Percentiles rank a stretch among this genome's conserved stretches.
Evolutionary conservation across 129 eudicot species (phyloP).

Genomic region (Escallonia herrerae): DNA sequence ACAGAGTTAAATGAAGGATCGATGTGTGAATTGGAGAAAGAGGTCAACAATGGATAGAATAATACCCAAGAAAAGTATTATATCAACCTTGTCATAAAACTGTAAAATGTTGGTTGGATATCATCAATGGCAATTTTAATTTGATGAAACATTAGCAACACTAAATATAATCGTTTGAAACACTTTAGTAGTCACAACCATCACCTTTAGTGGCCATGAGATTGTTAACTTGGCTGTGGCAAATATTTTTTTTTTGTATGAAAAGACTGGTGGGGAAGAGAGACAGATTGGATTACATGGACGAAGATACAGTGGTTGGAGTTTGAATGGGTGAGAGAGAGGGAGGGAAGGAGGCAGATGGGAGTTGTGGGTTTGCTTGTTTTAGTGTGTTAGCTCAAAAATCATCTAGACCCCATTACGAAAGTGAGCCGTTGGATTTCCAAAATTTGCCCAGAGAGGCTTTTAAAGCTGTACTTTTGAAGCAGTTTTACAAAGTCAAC

Average conservation of each 20-base stretch:
- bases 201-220: not conserved
- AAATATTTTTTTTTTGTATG: no score
- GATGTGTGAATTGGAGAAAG: constrained; percentile 6
- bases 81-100: not conserved
- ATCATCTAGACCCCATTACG: constrained; percentile 2
- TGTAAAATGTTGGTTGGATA: no score
- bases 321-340: not conserved
- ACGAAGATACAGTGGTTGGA: constrained; percentile 18
- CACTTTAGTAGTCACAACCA: not conserved
- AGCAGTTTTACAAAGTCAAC: constrained; percentile 35
- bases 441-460: constrained; percentile 2
- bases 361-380: constrained; percentile 21
- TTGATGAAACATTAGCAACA: no score
- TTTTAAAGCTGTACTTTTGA: constrained; percentile 4
- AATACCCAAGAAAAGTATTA: not conserved
- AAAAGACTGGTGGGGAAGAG: no score
- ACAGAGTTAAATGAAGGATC: not conserved
- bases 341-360: constrained; percentile 13
- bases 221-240: no score
- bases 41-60: constrained; percentile 6
- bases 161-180: not conserved
- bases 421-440: constrained; percentile 61
- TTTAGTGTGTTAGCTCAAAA: constrained; percentile 17
- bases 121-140: no score
- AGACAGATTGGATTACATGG: not conserved